Conservation (phyloP, 768 basidiomycete genomes). For the Leccinellum luteum region DNA sequence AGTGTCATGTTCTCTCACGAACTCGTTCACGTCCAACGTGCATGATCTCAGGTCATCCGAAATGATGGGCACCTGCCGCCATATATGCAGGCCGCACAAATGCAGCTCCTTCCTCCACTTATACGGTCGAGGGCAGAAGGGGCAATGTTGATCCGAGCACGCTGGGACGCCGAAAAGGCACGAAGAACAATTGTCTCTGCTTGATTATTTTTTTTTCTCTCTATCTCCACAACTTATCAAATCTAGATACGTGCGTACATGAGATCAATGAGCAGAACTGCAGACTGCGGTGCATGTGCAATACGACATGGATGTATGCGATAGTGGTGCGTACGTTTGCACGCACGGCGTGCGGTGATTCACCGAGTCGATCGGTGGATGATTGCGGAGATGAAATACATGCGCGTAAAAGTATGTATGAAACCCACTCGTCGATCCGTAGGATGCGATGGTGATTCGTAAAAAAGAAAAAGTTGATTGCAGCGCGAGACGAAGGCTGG, state of each 20-base stretch:
- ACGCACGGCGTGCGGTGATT: constrained; percentile 25
- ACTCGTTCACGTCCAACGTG: constrained; percentile 3
- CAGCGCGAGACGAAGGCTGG: background rate
- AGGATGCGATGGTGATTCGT: background rate
- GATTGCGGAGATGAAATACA: constrained; percentile 15
- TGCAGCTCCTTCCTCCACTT: constrained; percentile 54
- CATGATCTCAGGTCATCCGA: constrained; percentile 71
- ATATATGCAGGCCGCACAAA: constrained; percentile 60
- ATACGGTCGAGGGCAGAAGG: constrained; percentile 69
- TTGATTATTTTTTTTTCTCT: constrained; percentile 10
- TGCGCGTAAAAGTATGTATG: constrained; percentile 1
- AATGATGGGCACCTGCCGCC: constrained; percentile 65
- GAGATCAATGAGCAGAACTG: constrained; percentile 12
- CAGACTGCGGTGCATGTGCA: constrained; percentile 9
- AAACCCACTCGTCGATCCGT: background rate
- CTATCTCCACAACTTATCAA: constrained; percentile 5
- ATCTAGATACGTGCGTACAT: constrained; percentile 14
- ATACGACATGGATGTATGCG: constrained; percentile 14
- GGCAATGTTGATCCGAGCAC: constrained; percentile 62
- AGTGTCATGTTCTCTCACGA: constrained; percentile 20
- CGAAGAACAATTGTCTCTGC: constrained; percentile 18
- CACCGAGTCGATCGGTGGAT: constrained; percentile 20
- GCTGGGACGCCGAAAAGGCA: constrained; percentile 67
- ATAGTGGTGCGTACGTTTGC: constrained; percentile 12
- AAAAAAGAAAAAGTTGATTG: background rate